phyloP scores from a whole-genome alignment of 1,139 yeast species.

The Schwanniomyces etchellsii region DNA sequence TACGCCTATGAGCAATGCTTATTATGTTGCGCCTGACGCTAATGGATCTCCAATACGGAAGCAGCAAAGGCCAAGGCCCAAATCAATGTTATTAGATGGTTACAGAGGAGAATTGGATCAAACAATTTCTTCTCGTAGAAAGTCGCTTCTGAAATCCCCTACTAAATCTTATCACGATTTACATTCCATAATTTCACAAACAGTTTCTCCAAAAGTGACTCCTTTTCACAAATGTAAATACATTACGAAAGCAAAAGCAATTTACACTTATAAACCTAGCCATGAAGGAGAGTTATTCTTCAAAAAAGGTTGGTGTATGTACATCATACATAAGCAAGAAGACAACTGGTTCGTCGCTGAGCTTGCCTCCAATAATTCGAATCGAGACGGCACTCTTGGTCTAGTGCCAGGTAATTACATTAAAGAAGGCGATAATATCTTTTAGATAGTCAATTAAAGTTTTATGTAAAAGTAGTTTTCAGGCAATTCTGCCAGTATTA shows the following conservation, averaged over 20 bases:
- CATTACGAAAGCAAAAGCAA: constrained; percentile 57
- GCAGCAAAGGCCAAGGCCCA: constrained; percentile 24
- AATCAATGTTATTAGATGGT: constrained; percentile 32
- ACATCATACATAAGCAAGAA: constrained; percentile 68
- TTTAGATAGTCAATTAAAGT: constrained; percentile 8
- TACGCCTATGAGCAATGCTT: constrained; percentile 7
- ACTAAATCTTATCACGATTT: constrained; percentile 29
- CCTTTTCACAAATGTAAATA: constrained; percentile 47
- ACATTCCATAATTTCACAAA: constrained; percentile 21
- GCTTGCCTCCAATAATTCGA: constrained; percentile 48
- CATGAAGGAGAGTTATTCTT: constrained; percentile 77
- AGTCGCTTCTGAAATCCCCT: constrained; percentile 23
- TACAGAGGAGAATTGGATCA: background rate
- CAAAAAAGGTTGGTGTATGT: constrained; percentile 68
- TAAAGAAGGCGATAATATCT: constrained; percentile 23
- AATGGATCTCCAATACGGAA: constrained; percentile 5
- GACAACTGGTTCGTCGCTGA: constrained; percentile 93
- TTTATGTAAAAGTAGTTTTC: no score
- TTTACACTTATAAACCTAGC: constrained; percentile 67
- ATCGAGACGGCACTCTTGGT: constrained; percentile 47
- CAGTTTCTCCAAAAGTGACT: constrained; percentile 13
- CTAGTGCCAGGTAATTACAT: constrained; percentile 79
- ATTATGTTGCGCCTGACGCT: constrained; percentile 3
- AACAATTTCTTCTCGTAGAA: constrained; percentile 7
- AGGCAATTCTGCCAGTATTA: no score